Conservation (phyloP, 1,139 yeast genomes). For the Yamadazyma spencermartinsiae region DNA sequence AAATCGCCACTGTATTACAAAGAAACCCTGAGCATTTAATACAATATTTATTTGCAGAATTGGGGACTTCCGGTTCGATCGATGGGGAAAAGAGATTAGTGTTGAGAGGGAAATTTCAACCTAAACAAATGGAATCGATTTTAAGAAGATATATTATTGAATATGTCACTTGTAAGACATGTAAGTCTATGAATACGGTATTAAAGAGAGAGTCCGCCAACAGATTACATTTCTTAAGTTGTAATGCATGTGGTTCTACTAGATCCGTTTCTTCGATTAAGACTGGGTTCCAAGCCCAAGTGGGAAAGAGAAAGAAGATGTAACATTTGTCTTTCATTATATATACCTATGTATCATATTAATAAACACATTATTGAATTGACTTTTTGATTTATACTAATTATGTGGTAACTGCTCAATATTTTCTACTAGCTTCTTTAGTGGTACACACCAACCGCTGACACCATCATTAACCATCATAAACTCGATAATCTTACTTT, state of each 20-base stretch:
- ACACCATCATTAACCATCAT: conserved; percentile 55
- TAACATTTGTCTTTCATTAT: conserved; percentile 14
- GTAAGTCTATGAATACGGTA: conserved; percentile 96
- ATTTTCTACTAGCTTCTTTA: conserved; percentile 49
- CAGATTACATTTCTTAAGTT: conserved; percentile 95
- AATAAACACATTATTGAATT: conserved; percentile 5
- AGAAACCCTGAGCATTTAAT: conserved; percentile 97
- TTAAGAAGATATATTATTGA: conserved; percentile 95
- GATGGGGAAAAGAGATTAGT: conserved; percentile 97
- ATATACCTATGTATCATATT: conserved; percentile 12
- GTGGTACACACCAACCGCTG: conserved; percentile 57
- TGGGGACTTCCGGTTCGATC: conserved; percentile 99
- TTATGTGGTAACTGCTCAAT: too few relatives aligned
- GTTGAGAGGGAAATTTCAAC: conserved; percentile 97
- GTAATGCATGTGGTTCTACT: conserved; percentile 97
- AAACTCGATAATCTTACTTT: conserved; percentile 39
- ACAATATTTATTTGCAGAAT: conserved; percentile 94
- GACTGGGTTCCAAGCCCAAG: conserved; percentile 99
- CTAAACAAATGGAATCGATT: conserved; percentile 95
- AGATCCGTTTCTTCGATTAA: conserved; percentile 96
- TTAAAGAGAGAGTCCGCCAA: conserved; percentile 92
- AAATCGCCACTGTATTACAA: conserved; percentile 89
- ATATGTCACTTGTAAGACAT: conserved; percentile 97
- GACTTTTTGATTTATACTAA: too few relatives aligned
- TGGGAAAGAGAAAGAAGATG: conserved; percentile 70